Base-by-base conservation (phyloP, 805 yeast genomes). In the Helenozyma rhizophorensis region DNA sequence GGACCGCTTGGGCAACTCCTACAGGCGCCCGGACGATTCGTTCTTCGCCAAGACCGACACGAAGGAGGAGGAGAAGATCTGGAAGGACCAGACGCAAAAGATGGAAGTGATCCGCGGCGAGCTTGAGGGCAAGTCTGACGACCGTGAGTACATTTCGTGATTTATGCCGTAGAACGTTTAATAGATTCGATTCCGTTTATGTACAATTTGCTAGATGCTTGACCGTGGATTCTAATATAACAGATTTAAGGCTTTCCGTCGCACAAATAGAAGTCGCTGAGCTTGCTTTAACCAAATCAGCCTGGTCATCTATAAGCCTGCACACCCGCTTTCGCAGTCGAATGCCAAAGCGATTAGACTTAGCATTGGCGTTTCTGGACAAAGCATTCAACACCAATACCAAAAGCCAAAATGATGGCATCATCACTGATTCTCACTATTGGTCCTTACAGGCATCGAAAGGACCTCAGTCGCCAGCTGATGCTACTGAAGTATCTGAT, bases 1-100 rank as follows among this genome's bases (percentile, higher is more conserved):
- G 98, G 98, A 93, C 60, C 81, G 98, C 65, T 65, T 93, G 37
- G 97, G 97, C 32, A 83, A 88, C 28, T 78, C 95, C 17, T 89
- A 93, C 65, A 83, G 97, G 64, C 76, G 78, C 50, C 98, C 98
- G 4, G 97, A 93, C 55, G 76, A 72, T 51, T 83, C 85, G 47
- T 69, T 90, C 48, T 90, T 89, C 58, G 54, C 42, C 16, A 56
- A 49, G 35, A 85, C 80, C 54, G 41, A 43, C 13, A 75, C 74
- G 46, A 79, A 72, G 58, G 74, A 72, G 54, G 78, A 78, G 42
- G 62, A 69, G 47, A 60, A 65, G 43, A 74, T 81, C 27, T 81
- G 94, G 87, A 71, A 68, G 24, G 69, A 72, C 43, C 96, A 90
- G 63, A 67, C 79, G 21, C 58, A 68, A 40, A 73, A 77, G 58